Conservation (phyloP, 768 basidiomycete genomes). For the Xerocomellus dryophilus region DNA sequence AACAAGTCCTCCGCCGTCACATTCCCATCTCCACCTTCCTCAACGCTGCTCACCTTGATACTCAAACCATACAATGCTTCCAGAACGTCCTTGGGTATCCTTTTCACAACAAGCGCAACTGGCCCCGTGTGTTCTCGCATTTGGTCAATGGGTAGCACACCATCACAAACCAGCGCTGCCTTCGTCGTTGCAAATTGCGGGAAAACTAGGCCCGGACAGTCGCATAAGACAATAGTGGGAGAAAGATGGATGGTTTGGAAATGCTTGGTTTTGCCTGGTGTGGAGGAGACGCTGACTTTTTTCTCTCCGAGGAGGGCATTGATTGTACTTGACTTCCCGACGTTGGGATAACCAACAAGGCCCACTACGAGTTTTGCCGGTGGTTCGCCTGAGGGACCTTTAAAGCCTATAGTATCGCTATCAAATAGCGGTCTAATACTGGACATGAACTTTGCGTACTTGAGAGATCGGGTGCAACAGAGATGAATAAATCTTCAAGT, state of each 20-base stretch:
- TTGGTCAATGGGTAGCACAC: conserved; percentile 96
- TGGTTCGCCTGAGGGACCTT: conserved; percentile 50
- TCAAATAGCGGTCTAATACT: background rate
- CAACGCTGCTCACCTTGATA: conserved; percentile 58
- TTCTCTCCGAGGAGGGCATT: conserved; percentile 95
- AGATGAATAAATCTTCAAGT: conserved; percentile 78
- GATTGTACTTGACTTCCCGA: conserved; percentile 97
- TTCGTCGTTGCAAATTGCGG: conserved; percentile 98
- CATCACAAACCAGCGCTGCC: conserved; percentile 94
- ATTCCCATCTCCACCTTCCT: conserved; percentile 83
- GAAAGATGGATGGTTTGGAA: conserved; percentile 98
- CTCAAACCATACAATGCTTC: conserved; percentile 86
- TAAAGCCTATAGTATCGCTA: conserved; percentile 51
- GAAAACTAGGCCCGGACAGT: conserved; percentile 97
- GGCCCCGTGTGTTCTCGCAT: conserved; percentile 92
- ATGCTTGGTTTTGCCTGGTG: conserved; percentile 98
- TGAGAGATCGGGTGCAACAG: conserved; percentile 65
- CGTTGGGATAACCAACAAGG: conserved; percentile 97
- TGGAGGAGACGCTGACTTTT: conserved; percentile 97
- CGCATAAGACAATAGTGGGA: conserved; percentile 80
- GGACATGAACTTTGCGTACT: conserved; percentile 42
- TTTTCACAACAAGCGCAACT: conserved; percentile 66
- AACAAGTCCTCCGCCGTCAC: conserved; percentile 78
- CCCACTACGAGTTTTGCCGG: conserved; percentile 75
- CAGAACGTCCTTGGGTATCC: conserved; percentile 80